A percentile compares a stretch with the other conserved stretches of the same genome.
phyloP scores from a whole-genome alignment of 129 eudicot genomes.

The Chrysanthemum seticuspe region DNA sequence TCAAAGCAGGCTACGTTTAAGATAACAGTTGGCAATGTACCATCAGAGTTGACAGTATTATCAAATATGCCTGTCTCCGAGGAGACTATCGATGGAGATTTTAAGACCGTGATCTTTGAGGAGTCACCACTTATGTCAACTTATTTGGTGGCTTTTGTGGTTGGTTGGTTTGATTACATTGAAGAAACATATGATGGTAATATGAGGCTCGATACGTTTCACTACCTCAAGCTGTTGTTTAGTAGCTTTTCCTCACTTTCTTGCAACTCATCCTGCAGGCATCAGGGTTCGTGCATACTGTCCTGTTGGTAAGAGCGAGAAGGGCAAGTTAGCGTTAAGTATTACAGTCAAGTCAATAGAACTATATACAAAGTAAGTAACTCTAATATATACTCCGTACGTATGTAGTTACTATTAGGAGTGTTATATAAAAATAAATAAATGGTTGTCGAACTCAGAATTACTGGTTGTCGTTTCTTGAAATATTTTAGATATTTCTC shows the following conservation, averaged over 20 bases:
- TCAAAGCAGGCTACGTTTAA: conserved; percentile 47
- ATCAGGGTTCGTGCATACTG: conserved; percentile 50
- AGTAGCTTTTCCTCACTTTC: neutral
- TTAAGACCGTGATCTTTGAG: conserved; percentile 42
- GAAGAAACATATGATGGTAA: conserved; percentile 54
- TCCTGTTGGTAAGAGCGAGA: conserved; percentile 50
- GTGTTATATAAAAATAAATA: too few species aligned
- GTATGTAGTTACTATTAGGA: neutral
- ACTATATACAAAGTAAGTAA: conserved; percentile 43
- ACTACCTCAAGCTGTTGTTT: conserved; percentile 4
- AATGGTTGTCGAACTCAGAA: neutral
- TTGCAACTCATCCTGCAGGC: conserved; percentile 34
- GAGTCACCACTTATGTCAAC: conserved; percentile 63
- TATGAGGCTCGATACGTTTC: conserved; percentile 8
- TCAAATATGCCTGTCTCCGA: conserved; percentile 54
- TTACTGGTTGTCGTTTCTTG: neutral
- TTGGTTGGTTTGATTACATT: conserved; percentile 50
- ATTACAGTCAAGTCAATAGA: conserved; percentile 49
- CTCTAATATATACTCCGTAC: neutral
- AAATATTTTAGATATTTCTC: conserved; percentile 47
- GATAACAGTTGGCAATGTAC: conserved; percentile 39
- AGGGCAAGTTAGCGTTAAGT: conserved; percentile 45
- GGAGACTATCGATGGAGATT: conserved; percentile 32
- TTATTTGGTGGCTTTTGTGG: conserved; percentile 59
- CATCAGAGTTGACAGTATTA: conserved; percentile 42